Conservation (phyloP, 1,284 basidiomycete genomes). For the Cryptococcus jaspeensis region DNA sequence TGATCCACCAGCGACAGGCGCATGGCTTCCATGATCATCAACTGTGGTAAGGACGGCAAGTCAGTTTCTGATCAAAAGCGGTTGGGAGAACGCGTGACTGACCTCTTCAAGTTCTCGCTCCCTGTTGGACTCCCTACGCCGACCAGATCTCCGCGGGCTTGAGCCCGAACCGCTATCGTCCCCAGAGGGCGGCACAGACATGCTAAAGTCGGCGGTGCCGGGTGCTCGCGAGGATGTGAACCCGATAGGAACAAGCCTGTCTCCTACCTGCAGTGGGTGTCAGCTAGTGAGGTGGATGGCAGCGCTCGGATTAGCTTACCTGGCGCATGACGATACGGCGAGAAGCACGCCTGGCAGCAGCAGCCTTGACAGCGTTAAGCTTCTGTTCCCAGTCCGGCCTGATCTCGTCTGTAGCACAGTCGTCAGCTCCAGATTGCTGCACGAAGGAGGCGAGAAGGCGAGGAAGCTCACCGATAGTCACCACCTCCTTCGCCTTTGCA, state of each 20-base stretch:
- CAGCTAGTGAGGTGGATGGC: neutral
- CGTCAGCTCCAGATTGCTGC: neutral
- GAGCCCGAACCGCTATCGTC: slow-evolving; percentile 8
- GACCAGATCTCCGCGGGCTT: slow-evolving; percentile 22
- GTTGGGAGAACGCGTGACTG: slow-evolving; percentile 34
- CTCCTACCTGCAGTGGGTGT: slow-evolving; percentile 64
- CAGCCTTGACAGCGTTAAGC: slow-evolving; percentile 80
- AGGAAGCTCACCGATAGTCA: slow-evolving; percentile 70
- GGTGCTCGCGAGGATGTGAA: slow-evolving; percentile 62
- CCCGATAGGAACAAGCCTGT: slow-evolving; percentile 92
- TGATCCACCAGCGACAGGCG: slow-evolving; percentile 89
- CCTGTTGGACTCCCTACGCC: slow-evolving; percentile 55
- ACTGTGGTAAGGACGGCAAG: slow-evolving; percentile 54
- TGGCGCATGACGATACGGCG: slow-evolving; percentile 97
- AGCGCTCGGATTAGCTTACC: slow-evolving; percentile 21
- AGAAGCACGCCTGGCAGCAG: slow-evolving; percentile 85
- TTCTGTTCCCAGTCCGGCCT: slow-evolving; percentile 94
- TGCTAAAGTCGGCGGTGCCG: slow-evolving; percentile 48
- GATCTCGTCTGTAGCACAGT: slow-evolving; percentile 67
- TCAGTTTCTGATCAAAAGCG: too few relatives aligned
- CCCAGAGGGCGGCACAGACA: slow-evolving; percentile 28
- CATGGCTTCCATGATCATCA: slow-evolving; percentile 99
- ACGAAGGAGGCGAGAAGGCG: neutral
- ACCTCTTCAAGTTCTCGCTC: slow-evolving; percentile 87
- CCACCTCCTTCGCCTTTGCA: slow-evolving; percentile 65